Conservation (phyloP, 768 basidiomycete genomes). For the Termitomyces sp. region DNA sequence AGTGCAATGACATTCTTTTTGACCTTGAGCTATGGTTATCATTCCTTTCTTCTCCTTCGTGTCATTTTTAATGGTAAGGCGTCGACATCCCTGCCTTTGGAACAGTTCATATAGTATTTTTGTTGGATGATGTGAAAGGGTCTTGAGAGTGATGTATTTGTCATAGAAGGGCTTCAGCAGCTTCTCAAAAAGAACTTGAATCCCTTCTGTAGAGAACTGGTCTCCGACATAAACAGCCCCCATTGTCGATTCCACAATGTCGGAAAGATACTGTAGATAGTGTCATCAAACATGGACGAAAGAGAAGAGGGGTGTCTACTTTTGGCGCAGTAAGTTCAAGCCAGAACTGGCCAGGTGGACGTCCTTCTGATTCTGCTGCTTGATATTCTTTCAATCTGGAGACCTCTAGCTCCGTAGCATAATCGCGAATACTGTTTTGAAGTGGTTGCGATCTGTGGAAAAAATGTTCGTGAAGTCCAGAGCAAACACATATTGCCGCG, state of each 20-base stretch:
- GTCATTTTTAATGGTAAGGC: slow-evolving; percentile 56
- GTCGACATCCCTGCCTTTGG: slow-evolving; percentile 66
- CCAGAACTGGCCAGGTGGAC: slow-evolving; percentile 72
- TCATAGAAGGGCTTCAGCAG: slow-evolving; percentile 77
- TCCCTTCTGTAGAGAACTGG: slow-evolving; percentile 55
- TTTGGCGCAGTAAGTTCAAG: slow-evolving; percentile 72
- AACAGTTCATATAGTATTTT: slow-evolving; percentile 69
- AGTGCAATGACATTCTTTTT: neutral
- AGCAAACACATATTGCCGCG: slow-evolving; percentile 69
- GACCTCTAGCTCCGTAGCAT: slow-evolving; percentile 40
- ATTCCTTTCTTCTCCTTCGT: slow-evolving; percentile 12
- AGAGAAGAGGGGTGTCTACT: slow-evolving; percentile 27
- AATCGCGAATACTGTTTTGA: slow-evolving; percentile 44
- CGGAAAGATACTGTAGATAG: slow-evolving; percentile 56
- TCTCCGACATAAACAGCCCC: slow-evolving; percentile 81
- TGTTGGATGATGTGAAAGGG: slow-evolving; percentile 72
- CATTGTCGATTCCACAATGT: slow-evolving; percentile 74
- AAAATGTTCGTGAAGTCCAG: slow-evolving; percentile 60
- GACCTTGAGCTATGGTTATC: slow-evolving; percentile 5
- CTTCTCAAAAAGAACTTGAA: slow-evolving; percentile 59
- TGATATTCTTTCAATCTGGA: slow-evolving; percentile 43
- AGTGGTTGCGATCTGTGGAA: slow-evolving; percentile 52
- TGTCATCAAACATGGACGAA: slow-evolving; percentile 1
- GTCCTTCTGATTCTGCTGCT: slow-evolving; percentile 40
- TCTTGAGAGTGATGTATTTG: slow-evolving; percentile 65